Conservation (phyloP, 495 filamentous ascomycete genomes). For the Friedmanniomyces endolithicus region DNA sequence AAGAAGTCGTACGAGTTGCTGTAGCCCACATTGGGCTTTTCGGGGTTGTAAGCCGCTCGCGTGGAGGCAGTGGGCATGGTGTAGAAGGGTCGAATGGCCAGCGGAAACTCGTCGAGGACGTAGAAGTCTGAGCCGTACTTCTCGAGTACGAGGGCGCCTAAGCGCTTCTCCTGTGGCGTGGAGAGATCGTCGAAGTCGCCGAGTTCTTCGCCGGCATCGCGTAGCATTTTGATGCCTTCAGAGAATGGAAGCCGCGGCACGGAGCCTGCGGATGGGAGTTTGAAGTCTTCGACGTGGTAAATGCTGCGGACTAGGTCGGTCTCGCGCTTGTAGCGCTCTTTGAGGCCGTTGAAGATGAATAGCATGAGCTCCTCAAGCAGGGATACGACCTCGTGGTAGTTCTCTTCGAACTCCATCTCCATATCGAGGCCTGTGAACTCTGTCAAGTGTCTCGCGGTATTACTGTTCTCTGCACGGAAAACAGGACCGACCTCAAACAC, state of each 20-base stretch:
- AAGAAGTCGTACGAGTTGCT: slow-evolving; percentile 89
- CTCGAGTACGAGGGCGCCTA: slow-evolving; percentile 70
- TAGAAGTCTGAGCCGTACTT: slow-evolving; percentile 89
- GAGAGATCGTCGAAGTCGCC: slow-evolving; percentile 63
- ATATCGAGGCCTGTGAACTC: slow-evolving; percentile 38
- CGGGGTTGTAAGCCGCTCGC: slow-evolving; percentile 46
- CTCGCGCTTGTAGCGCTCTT: slow-evolving; percentile 28
- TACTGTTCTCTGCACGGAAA: slow-evolving; percentile 37
- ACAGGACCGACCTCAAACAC: slow-evolving; percentile 36
- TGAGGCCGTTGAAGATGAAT: slow-evolving; percentile 35
- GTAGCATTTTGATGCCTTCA: slow-evolving; percentile 70
- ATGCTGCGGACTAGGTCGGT: slow-evolving; percentile 32
- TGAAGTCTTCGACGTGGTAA: slow-evolving; percentile 35
- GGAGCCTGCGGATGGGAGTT: slow-evolving; percentile 50
- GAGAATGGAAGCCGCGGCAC: slow-evolving; percentile 73
- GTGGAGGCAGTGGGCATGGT: slow-evolving; percentile 59
- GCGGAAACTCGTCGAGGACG: slow-evolving; percentile 82
- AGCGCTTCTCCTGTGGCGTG: slow-evolving; percentile 77
- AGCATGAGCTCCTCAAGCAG: slow-evolving; percentile 35
- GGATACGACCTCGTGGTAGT: slow-evolving; percentile 37
- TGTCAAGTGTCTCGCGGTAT: slow-evolving; percentile 35
- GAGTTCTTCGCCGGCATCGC: slow-evolving; percentile 62
- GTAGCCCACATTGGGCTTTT: slow-evolving; percentile 57
- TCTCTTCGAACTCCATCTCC: slow-evolving; percentile 36
- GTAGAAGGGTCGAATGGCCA: slow-evolving; percentile 76